Evolutionary conservation across 257 asterid genomes (phyloP).

Genomic region (Craterostigma plantagineum): DNA sequence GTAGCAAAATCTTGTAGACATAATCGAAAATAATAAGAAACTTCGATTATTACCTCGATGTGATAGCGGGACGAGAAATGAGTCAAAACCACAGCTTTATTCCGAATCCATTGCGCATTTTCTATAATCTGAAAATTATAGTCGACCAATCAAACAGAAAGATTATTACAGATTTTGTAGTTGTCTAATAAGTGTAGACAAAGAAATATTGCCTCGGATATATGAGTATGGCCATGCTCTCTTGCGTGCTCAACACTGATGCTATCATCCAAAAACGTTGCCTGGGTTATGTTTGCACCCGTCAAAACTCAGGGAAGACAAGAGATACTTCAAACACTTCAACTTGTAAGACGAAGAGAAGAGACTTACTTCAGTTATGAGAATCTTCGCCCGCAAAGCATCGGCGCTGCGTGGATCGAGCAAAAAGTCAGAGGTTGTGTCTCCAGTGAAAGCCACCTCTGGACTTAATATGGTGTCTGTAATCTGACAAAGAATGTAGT

Average conservation of each 20-base stretch:
- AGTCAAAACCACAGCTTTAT: constrained; percentile 55
- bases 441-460: constrained; percentile 96
- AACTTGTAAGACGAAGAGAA: constrained; percentile 4
- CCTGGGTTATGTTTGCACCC: too few species aligned
- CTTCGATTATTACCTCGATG: constrained; percentile 55
- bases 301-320: too few species aligned
- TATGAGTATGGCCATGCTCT: constrained; percentile 86
- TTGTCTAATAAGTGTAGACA: neutral
- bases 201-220: constrained; percentile 43
- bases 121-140: constrained; percentile 67
- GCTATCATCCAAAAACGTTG: constrained; percentile 79
- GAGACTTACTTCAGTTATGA: constrained; percentile 67
- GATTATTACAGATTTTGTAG: constrained; percentile 1
- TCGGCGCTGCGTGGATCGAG: constrained; percentile 80
- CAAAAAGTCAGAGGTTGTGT: constrained; percentile 66
- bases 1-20: neutral
- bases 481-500: constrained; percentile 69
- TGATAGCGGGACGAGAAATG: constrained; percentile 89
- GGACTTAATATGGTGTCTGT: constrained; percentile 78
- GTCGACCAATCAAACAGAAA: constrained; percentile 2
- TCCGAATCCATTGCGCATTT: constrained; percentile 76
- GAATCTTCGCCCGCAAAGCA: constrained; percentile 89
- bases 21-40: neutral
- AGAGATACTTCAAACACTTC: too few species aligned
- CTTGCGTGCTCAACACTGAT: constrained; percentile 65